Conservation (phyloP, 2,329 filamentous ascomycete genomes). For the Botryosphaeria dothidea region DNA sequence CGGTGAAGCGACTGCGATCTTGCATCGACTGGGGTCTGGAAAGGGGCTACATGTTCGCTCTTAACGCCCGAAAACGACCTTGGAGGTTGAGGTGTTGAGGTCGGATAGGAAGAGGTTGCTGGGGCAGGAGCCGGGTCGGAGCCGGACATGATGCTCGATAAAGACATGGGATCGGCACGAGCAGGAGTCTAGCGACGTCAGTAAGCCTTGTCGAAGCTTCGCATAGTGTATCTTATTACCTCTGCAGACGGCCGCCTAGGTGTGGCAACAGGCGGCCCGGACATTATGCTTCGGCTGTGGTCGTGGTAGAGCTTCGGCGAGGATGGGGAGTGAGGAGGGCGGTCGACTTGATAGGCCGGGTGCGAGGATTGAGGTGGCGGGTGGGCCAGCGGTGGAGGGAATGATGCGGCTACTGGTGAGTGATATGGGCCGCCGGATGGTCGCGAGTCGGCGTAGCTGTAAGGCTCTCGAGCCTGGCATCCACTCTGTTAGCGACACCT, state of each 20-base stretch:
- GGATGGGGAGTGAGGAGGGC: constrained; percentile 39
- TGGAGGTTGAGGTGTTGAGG: background rate
- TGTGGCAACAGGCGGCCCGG: constrained; percentile 38
- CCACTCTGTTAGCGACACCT: constrained; percentile 16
- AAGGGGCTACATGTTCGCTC: background rate
- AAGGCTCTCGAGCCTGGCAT: constrained; percentile 34
- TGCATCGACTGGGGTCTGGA: background rate
- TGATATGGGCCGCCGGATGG: constrained; percentile 36
- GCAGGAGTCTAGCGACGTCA: constrained; percentile 61
- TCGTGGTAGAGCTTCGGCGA: constrained; percentile 37
- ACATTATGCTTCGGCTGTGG: constrained; percentile 21
- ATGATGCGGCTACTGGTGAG: constrained; percentile 35
- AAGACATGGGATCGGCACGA: constrained; percentile 87
- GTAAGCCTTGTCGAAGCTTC: constrained; percentile 27
- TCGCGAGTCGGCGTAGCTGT: constrained; percentile 36
- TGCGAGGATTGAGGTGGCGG: constrained; percentile 40
- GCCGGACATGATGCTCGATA: constrained; percentile 89
- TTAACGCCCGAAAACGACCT: constrained; percentile 3
- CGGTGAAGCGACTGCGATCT: background rate
- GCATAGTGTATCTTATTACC: constrained; percentile 25
- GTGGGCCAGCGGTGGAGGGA: constrained; percentile 37
- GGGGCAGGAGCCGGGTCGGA: constrained; percentile 61
- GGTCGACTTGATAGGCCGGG: constrained; percentile 34
- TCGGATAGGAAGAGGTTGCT: constrained; percentile 33
- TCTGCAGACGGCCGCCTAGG: constrained; percentile 36